A percentile compares a stretch with the other conserved stretches of the same genome.
These are phyloP conservation scores for Nemania diffusa DNA, from an alignment of 2,329 filamentous ascomycete genomes.

Conservation along the genomic window DNA sequence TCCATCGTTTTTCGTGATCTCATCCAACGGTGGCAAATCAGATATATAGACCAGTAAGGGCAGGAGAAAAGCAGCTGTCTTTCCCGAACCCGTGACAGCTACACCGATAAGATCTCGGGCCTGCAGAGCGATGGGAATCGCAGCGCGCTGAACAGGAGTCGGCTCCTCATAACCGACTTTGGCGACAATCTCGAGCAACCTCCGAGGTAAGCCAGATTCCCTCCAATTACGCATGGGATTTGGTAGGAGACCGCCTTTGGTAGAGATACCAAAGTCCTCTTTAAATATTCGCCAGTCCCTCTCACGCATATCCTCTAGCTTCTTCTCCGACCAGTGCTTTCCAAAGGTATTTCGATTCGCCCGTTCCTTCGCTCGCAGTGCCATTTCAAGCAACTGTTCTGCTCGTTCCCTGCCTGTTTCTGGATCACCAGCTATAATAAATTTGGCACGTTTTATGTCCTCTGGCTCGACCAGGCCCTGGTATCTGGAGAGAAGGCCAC, in stretches of 20 bases:
- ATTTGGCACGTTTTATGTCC: constrained; percentile 69
- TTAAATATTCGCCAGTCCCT: constrained; percentile 99
- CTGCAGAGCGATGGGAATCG: constrained; percentile 93
- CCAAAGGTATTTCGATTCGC: constrained; percentile 79
- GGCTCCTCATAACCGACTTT: constrained; percentile 92
- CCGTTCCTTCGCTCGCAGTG: constrained; percentile 78
- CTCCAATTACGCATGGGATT: constrained; percentile 96
- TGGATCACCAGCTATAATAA: constrained; percentile 77
- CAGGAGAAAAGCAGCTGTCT: constrained; percentile 94
- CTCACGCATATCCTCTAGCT: constrained; percentile 91
- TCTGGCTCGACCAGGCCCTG: constrained; percentile 66
- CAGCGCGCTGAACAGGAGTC: constrained; percentile 89
- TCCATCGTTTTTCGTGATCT: constrained; percentile 90
- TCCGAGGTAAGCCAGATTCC: constrained; percentile 82
- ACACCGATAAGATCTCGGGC: constrained; percentile 97
- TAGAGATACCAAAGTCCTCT: constrained; percentile 96
- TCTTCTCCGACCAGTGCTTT: constrained; percentile 96
- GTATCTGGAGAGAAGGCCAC: constrained; percentile 58
- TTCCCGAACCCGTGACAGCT: constrained; percentile 96
- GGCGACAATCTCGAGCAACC: constrained; percentile 82
- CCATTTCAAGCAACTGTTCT: constrained; percentile 84
- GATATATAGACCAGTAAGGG: constrained; percentile 95
- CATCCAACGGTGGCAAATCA: constrained; percentile 84
- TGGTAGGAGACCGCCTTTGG: constrained; percentile 90
- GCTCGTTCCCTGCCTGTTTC: constrained; percentile 82